Evolutionary conservation across 1,139 yeast species (phyloP).

Genomic region (Protomyces macrosporus): DNA sequence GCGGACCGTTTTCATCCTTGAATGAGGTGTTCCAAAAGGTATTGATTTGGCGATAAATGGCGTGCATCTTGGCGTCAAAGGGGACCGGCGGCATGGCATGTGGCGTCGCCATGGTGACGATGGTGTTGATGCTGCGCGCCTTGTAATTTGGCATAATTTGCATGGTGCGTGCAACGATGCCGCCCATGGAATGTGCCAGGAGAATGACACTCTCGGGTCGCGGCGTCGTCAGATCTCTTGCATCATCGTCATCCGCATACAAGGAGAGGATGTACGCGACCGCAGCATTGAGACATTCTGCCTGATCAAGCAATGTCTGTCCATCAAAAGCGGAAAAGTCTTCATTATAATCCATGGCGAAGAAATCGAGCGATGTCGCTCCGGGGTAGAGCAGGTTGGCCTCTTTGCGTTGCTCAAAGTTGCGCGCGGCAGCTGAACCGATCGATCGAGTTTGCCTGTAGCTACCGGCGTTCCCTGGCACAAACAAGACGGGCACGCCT

Average conservation of each 20-base stretch:
- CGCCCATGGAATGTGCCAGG: conserved; percentile 96
- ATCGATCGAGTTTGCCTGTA: conserved; percentile 83
- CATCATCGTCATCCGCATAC: conserved; percentile 42
- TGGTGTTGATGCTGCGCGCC: conserved; percentile 69
- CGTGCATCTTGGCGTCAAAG: conserved; percentile 80
- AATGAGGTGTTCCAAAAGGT: conserved; percentile 72
- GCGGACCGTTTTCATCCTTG: conserved; percentile 35
- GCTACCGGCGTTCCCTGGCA: conserved; percentile 98
- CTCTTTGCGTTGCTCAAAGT: conserved; percentile 29
- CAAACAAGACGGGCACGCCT: conserved; percentile 84
- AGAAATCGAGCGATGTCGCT: conserved; percentile 32
- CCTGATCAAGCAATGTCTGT: conserved; percentile 84
- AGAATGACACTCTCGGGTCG: conserved; percentile 68
- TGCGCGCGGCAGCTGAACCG: conserved; percentile 57
- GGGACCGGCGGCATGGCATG: conserved; percentile 94
- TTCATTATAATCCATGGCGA: conserved; percentile 83
- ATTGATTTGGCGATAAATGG: conserved; percentile 68
- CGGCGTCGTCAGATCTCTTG: conserved; percentile 33
- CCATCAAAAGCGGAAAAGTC: conserved; percentile 98
- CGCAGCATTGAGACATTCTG: conserved; percentile 88
- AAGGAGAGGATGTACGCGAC: conserved; percentile 64
- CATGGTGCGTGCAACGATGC: conserved; percentile 80
- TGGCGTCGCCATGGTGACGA: conserved; percentile 84
- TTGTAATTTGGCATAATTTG: conserved; percentile 70
- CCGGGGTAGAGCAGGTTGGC: conserved; percentile 24